phyloP scores from a whole-genome alignment of 805 yeast species.

The Saturnispora gosingensis region DNA sequence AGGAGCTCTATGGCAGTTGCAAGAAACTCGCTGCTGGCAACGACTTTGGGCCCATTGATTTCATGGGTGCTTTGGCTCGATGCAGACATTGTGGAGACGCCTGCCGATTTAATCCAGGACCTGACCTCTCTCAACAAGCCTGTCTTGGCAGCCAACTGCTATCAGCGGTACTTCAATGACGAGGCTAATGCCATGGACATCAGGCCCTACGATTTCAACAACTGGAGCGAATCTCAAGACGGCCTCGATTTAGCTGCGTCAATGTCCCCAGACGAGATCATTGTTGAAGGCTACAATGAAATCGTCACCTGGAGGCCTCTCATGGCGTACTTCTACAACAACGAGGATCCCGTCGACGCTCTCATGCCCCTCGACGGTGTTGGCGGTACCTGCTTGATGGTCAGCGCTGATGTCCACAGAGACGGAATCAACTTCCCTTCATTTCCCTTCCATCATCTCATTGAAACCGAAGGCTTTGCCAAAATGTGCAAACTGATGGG shows the following conservation, averaged over 20 bases:
- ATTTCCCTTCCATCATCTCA: slow-evolving; percentile 92
- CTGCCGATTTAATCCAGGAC: slow-evolving; percentile 75
- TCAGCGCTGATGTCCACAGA: slow-evolving; percentile 94
- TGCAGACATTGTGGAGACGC: slow-evolving; percentile 88
- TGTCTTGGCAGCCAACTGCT: slow-evolving; percentile 86
- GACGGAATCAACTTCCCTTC: slow-evolving; percentile 99
- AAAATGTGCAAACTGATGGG: slow-evolving; percentile 94
- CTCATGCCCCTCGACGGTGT: slow-evolving; percentile 88
- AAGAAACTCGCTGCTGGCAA: slow-evolving; percentile 81
- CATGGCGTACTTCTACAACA: slow-evolving; percentile 82
- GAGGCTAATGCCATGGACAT: slow-evolving; percentile 43
- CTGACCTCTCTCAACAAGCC: slow-evolving; percentile 79
- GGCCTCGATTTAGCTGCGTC: slow-evolving; percentile 66
- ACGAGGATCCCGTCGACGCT: slow-evolving; percentile 51
- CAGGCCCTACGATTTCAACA: slow-evolving; percentile 91
- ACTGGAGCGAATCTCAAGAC: slow-evolving; percentile 83
- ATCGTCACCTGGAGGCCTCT: slow-evolving; percentile 89
- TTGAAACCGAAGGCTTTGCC: slow-evolving; percentile 98
- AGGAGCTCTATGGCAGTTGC: slow-evolving; percentile 90
- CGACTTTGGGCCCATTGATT: slow-evolving; percentile 81
- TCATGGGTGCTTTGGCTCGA: slow-evolving; percentile 97
- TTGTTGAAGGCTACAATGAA: slow-evolving; percentile 91
- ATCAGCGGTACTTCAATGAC: slow-evolving; percentile 67
- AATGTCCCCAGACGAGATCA: slow-evolving; percentile 80
- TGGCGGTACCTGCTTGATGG: slow-evolving; percentile 95